Base-by-base conservation (phyloP, 2,329 filamentous ascomycete genomes). In the Trichoderma harzianum region DNA sequence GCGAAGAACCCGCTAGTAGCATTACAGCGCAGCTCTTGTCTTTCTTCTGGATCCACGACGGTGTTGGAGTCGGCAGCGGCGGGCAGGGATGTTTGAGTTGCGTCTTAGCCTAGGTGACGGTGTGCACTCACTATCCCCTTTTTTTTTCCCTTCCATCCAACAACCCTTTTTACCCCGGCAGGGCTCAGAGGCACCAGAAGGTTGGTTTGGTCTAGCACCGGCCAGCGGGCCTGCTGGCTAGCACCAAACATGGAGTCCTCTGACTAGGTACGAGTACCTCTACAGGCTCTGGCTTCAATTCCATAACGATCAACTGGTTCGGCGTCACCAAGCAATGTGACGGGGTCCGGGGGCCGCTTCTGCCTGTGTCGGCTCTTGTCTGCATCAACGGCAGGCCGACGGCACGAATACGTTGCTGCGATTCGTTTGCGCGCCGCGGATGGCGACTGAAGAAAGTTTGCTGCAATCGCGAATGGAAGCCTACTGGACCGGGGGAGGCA, bases 121-220 rank as follows among this genome's bases (percentile, higher is more conserved):
- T 64, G 69, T 71, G 61, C 28, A 57, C 36, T 60, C 53, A 60
- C 24, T 32, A 70, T 53, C 32, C 55, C 55, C 34, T 55, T 58
- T 58, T 60, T 60, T 60, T 60, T 58, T 58, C 64, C 53, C 32
- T 68, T 34, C 43, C 39, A 21, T 34, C 55, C 28, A 43, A 36
- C 66, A 32, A 68, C 65, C 65, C 66, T 62, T 62, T 58, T 51
- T 55, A 28, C 39, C 24, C 47, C 47, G 34, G 58, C 70, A 67
- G 51, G 70, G 70, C 39, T 72, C 57, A 71, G 63, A 71, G 55
- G 63, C 51, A 53, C 64, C 70, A 72, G 64, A 72, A 60, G 63
- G 70, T 62, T 57, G 64, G 64, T 63, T 68, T 62, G 43, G 64
- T 36, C 61, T 39, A 63, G 57, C 39, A 62, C 55, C 28, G 28